Evolutionary conservation across 768 basidiomycete species (phyloP).

Genomic region (Peribolospora baueri): DNA sequence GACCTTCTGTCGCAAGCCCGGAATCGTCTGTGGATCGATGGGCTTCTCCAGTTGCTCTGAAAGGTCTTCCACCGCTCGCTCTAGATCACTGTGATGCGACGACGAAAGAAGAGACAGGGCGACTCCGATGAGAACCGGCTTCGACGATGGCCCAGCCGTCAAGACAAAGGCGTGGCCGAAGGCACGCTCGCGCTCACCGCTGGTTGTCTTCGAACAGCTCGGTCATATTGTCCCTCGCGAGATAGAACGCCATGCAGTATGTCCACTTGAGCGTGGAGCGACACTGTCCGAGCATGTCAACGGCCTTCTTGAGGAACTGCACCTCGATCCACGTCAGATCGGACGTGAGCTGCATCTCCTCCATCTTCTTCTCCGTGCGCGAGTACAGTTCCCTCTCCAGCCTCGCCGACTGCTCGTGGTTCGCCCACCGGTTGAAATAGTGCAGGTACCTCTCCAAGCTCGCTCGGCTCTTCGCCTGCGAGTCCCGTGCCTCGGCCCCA

Average conservation of each 20-base stretch:
- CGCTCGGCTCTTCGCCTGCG: slow-evolving; percentile 68
- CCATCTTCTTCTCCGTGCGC: slow-evolving; percentile 99
- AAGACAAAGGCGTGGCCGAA: background rate
- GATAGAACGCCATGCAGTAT: slow-evolving; percentile 96
- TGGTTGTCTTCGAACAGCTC: slow-evolving; percentile 95
- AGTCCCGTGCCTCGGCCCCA: slow-evolving; percentile 66
- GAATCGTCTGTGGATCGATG: slow-evolving; percentile 61
- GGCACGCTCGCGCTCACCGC: slow-evolving; percentile 26
- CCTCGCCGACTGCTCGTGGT: slow-evolving; percentile 98
- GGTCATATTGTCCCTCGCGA: slow-evolving; percentile 72
- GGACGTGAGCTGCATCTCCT: slow-evolving; percentile 88
- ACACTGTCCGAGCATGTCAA: slow-evolving; percentile 44
- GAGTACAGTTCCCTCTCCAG: slow-evolving; percentile 73
- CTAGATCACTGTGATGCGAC: slow-evolving; percentile 41
- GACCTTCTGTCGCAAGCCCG: slow-evolving; percentile 61
- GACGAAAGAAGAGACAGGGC: slow-evolving; percentile 1
- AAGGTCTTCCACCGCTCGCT: slow-evolving; percentile 81
- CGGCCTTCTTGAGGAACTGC: slow-evolving; percentile 97
- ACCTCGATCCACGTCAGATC: slow-evolving; percentile 93
- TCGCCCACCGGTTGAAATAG: slow-evolving; percentile 98
- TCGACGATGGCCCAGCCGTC: background rate
- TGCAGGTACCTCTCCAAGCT: slow-evolving; percentile 89
- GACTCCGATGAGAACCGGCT: background rate
- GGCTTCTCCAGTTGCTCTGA: slow-evolving; percentile 81
- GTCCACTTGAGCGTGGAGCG: slow-evolving; percentile 97